Evolutionary conservation across 2,329 filamentous ascomycete genomes (phyloP), one percentile per base, ranked within the genome.

Genomic region (Neonectria neomacrospora): DNA sequence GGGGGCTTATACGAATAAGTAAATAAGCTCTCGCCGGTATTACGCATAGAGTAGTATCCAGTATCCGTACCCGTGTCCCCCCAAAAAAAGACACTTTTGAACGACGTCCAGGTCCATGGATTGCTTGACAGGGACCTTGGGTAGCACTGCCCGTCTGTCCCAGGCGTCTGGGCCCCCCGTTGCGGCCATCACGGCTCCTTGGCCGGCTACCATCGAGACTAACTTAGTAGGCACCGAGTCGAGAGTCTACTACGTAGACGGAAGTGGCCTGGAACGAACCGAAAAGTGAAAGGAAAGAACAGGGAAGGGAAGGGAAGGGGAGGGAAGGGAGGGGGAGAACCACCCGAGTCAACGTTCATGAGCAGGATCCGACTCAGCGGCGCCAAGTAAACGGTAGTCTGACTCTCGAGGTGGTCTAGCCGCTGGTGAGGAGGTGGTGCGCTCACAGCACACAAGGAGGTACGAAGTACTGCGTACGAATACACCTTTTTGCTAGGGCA

Each of bases 121-220:
- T 12, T 32, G 20, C 45, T 47, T 45, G 22, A 34, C 60, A 63
- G 60, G 60, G 60, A 30, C 39, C 60, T 53, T 54, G 44, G 51
- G 48, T 50, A 51, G 45, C 61, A 51, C 45, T 34, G 54, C 52
- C 54, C 58, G 44, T 53, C 23, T 37, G 55, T 60, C 57, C 57
- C 68, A 61, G 50, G 63, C 56, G 61, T 57, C 61, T 69, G 63
- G 59, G 20, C 63, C 61, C 23, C 32, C 58, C 16, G n/a, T 45
- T 37, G 32, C 54, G 22, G 42, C 37, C 54, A 61, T 42, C 39
- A 54, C 54, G 54, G 42, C 60, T 54, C 53, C 50, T 63, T 32
- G 60, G 42, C 59, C 54, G 54, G 41, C 54, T 18, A 54, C 65
- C 53, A 67, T 67, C 41, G 50, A 61, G 64, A 45, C 32, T 30